phyloP scores from a whole-genome alignment of 768 basidiomycete species.

The Multifurca ochricompacta region DNA sequence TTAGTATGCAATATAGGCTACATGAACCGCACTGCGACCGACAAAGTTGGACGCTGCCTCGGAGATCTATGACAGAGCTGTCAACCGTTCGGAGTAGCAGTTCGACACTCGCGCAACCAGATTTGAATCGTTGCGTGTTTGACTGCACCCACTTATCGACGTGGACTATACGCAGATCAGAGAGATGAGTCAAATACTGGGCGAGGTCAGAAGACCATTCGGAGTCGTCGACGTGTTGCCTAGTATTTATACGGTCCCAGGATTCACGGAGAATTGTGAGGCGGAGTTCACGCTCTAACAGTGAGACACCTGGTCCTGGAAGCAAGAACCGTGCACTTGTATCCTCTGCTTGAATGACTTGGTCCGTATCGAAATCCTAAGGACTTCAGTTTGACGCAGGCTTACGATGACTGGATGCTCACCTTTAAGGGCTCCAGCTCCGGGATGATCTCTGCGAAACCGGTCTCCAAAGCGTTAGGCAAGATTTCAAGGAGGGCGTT shows the following conservation, averaged over 20 bases:
- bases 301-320: conserved; percentile 21
- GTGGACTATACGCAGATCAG: conserved; percentile 37
- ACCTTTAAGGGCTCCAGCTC: conserved; percentile 47
- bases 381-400: not conserved
- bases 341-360: conserved; percentile 33
- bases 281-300: conserved; percentile 23
- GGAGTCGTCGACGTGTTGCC: conserved; percentile 33
- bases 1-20: conserved; percentile 41
- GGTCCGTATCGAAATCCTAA: conserved; percentile 50
- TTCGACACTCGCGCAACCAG: conserved; percentile 37
- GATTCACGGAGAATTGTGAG: conserved; percentile 23
- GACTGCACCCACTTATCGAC: conserved; percentile 44
- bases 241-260: conserved; percentile 30
- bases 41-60: conserved; percentile 42
- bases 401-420: not conserved
- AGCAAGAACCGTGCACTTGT: conserved; percentile 29
- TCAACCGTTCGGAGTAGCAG: conserved; percentile 42
- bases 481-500: conserved; percentile 34
- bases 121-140: conserved; percentile 43
- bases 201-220: conserved; percentile 37
- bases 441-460: conserved; percentile 38
- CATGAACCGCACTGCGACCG: conserved; percentile 40
- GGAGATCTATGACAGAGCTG: conserved; percentile 38
- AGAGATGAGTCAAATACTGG: conserved; percentile 33
- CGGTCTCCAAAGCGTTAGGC: conserved; percentile 41